Conservation (phyloP, 352 stramenopile species). For the Saprolegnia parasitica region DNA sequence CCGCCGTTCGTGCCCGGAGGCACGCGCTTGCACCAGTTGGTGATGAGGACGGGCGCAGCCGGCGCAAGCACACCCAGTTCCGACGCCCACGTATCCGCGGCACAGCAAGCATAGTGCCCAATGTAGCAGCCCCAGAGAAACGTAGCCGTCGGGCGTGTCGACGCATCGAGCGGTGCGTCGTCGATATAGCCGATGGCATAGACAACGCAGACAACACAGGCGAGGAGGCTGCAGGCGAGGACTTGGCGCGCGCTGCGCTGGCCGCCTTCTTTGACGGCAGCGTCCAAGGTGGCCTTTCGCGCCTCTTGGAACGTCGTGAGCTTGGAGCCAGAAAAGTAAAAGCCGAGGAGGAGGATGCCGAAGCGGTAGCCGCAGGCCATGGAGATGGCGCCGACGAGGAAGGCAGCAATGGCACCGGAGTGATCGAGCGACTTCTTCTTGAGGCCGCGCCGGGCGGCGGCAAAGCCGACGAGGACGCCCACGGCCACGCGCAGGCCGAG, state of each 20-base stretch:
- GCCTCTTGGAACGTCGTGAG: constrained; percentile 68
- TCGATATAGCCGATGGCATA: constrained; percentile 36
- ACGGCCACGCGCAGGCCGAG: constrained; percentile 10
- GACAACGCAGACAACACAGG: constrained; percentile 60
- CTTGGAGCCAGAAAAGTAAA: constrained; percentile 84
- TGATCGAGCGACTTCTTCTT: constrained; percentile 64
- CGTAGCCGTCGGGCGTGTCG: constrained; percentile 34
- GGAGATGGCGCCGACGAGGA: constrained; percentile 61
- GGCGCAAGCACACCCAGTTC: constrained; percentile 90
- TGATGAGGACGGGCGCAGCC: constrained; percentile 81
- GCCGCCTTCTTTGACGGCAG: constrained; percentile 73
- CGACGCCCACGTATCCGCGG: constrained; percentile 93
- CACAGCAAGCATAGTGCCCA: constrained; percentile 90
- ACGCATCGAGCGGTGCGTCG: constrained; percentile 42
- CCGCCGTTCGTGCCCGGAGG: constrained; percentile 92
- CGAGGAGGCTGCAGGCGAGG: constrained; percentile 70
- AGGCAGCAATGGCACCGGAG: constrained; percentile 54
- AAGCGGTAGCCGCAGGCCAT: constrained; percentile 63
- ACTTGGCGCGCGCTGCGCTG: constrained; percentile 71
- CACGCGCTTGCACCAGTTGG: constrained; percentile 51
- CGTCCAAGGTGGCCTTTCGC: constrained; percentile 58
- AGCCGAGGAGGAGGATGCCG: constrained; percentile 66
- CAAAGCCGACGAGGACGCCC: constrained; percentile 2
- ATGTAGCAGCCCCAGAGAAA: constrained; percentile 75
- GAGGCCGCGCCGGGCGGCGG: constrained; percentile 37